phyloP scores from a whole-genome alignment of 441 rosid genomes.

The Gossypium aridum region DNA sequence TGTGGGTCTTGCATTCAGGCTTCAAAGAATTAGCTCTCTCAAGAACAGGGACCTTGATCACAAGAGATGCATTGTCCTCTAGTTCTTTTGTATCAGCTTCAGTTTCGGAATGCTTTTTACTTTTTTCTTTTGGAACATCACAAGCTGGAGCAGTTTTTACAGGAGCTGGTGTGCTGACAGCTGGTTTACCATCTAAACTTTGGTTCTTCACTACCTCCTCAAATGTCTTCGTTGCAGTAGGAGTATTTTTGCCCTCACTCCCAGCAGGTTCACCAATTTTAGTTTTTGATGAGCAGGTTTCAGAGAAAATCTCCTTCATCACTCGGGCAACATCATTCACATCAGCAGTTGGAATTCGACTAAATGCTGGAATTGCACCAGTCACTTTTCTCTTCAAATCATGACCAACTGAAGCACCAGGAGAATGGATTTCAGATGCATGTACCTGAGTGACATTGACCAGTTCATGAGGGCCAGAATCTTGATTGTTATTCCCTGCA shows the following conservation, averaged over 20 bases:
- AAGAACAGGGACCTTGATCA: slow-evolving; percentile 19
- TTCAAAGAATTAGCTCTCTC: slow-evolving; percentile 15
- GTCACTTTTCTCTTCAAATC: slow-evolving; percentile 37
- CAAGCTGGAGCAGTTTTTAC: slow-evolving; percentile 20
- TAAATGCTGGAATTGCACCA: slow-evolving; percentile 29
- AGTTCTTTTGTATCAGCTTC: not conserved
- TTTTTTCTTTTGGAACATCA: slow-evolving; percentile 15
- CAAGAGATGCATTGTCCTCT: slow-evolving; percentile 5
- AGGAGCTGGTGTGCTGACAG: slow-evolving; percentile 2
- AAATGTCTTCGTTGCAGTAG: slow-evolving; percentile 14
- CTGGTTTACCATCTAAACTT: slow-evolving; percentile 17
- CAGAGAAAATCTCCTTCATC: slow-evolving; percentile 80
- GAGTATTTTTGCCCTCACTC: slow-evolving; percentile 25
- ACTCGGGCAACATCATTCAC: slow-evolving; percentile 76
- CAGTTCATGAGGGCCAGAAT: slow-evolving; percentile 27
- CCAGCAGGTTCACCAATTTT: slow-evolving; percentile 39
- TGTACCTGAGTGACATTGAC: slow-evolving; percentile 28
- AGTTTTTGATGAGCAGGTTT: slow-evolving; percentile 48
- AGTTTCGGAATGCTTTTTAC: not conserved
- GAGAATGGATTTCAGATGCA: slow-evolving; percentile 18
- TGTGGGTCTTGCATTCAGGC: slow-evolving; percentile 14
- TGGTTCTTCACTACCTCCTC: slow-evolving; percentile 23
- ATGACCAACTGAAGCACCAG: slow-evolving; percentile 26
- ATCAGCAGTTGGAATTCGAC: slow-evolving; percentile 55
- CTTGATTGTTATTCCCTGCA: slow-evolving; percentile 31